These are phyloP conservation scores for Penicillium canescens DNA, from an alignment of 495 filamentous ascomycete genomes.

Conservation along the genomic window DNA sequence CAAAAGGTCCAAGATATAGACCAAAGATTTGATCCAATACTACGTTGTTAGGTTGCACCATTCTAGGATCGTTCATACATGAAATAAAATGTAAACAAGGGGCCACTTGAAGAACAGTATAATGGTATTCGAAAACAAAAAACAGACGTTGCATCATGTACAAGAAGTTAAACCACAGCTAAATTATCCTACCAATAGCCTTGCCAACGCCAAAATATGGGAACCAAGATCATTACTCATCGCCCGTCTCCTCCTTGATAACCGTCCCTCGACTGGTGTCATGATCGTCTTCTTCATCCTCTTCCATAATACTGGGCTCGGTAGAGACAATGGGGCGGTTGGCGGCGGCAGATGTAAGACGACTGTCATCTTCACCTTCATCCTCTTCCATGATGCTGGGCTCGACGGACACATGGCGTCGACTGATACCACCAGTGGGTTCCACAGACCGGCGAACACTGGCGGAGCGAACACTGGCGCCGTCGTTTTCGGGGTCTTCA, in stretches of 20 bases:
- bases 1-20: too few species aligned
- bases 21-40: too few species aligned
- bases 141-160: constrained; percentile 8
- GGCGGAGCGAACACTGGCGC: constrained; percentile 35
- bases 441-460: constrained; percentile 45
- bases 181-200: constrained; percentile 6
- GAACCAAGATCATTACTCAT: constrained; percentile 30
- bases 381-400: constrained; percentile 54
- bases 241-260: constrained; percentile 51
- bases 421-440: constrained; percentile 21
- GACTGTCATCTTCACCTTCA: constrained; percentile 32
- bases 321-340: constrained; percentile 20
- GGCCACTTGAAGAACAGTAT: not conserved
- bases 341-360: constrained; percentile 16
- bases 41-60: too few species aligned
- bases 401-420: constrained; percentile 40
- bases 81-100: too few species aligned
- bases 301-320: constrained; percentile 39
- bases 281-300: constrained; percentile 58
- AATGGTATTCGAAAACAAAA: not conserved
- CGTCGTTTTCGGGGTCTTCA: constrained; percentile 38
- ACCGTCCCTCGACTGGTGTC: constrained; percentile 50
- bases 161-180: constrained; percentile 1
- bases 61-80: too few species aligned
- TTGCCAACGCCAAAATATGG: constrained; percentile 22